A percentile compares a stretch with the other conserved stretches of the same genome.
These are phyloP conservation scores for Gleditsia sinensis DNA, from an alignment of 306 rosid species.

Conservation along the genomic window DNA sequence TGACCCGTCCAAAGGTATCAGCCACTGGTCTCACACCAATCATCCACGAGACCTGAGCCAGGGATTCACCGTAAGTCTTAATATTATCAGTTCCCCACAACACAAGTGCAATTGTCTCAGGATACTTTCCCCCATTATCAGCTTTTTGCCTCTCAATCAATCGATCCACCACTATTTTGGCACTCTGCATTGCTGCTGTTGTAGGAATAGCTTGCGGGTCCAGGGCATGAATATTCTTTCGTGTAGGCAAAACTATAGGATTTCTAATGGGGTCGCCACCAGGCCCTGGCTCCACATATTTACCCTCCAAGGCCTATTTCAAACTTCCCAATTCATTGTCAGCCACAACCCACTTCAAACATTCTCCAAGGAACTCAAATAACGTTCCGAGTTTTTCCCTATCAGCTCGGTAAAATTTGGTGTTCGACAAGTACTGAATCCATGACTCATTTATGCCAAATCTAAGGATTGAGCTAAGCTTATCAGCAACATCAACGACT, in stretches of 20 bases:
- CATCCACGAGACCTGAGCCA: slow-evolving; percentile 98
- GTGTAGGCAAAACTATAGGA: slow-evolving; percentile 92
- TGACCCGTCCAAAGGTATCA: slow-evolving; percentile 85
- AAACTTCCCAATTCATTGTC: slow-evolving; percentile 93
- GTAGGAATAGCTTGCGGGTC: slow-evolving; percentile 97
- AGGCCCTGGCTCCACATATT: slow-evolving; percentile 95
- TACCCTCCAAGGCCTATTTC: slow-evolving; percentile 97
- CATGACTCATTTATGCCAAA: slow-evolving; percentile 93
- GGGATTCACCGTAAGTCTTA: slow-evolving; percentile 92
- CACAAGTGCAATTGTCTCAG: slow-evolving; percentile 94
- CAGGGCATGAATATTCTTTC: slow-evolving; percentile 93
- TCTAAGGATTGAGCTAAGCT: slow-evolving; percentile 74
- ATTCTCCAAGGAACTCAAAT: slow-evolving; percentile 77
- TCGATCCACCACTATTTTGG: slow-evolving; percentile 52
- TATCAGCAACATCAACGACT: slow-evolving; percentile 84
- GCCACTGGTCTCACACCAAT: slow-evolving; percentile 86
- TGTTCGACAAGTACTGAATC: slow-evolving; percentile 81
- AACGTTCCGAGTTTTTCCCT: slow-evolving; percentile 74
- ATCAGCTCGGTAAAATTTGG: slow-evolving; percentile 88
- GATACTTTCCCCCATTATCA: slow-evolving; percentile 63
- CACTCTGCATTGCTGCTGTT: slow-evolving; percentile 88
- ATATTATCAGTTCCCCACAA: slow-evolving; percentile 99
- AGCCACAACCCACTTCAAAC: slow-evolving; percentile 84
- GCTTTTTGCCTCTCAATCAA: slow-evolving; percentile 52
- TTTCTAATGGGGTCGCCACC: slow-evolving; percentile 98